phyloP scores from a whole-genome alignment of 257 asterid species.

The Gentiana dahurica region DNA sequence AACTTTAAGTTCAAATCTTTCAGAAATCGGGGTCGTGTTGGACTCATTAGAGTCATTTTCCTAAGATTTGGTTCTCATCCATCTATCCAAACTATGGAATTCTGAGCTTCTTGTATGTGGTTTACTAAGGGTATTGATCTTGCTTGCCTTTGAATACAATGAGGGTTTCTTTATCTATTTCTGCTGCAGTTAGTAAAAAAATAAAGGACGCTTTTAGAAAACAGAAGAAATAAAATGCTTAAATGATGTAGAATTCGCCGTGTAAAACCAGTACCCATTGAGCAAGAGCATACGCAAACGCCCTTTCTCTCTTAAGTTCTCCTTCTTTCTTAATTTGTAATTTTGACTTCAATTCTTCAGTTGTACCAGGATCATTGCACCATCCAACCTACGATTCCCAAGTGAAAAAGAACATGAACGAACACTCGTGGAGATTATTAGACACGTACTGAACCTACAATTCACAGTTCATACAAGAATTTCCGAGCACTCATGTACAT shows the following conservation, averaged over 20 bases:
- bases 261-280: conserved; percentile 40
- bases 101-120: conserved; percentile 21
- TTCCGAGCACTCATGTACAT: background rate
- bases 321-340: conserved; percentile 79
- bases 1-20: conserved; percentile 12
- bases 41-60: conserved; percentile 26
- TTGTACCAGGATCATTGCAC: conserved; percentile 35
- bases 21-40: background rate
- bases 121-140: conserved; percentile 22
- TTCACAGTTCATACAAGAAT: background rate
- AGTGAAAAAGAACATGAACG: no score
- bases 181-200: conserved; percentile 11
- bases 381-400: conserved; percentile 34
- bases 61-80: conserved; percentile 69
- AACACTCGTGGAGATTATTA: background rate
- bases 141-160: conserved; percentile 24
- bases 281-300: conserved; percentile 53
- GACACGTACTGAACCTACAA: background rate
- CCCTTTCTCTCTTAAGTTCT: conserved; percentile 81
- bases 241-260: background rate
- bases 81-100: conserved; percentile 57
- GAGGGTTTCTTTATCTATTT: conserved; percentile 24
- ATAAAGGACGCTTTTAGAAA: background rate
- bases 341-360: conserved; percentile 59
- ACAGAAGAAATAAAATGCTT: background rate